Evolutionary conservation across 106 monocot species (phyloP).

Genomic region (Phalaenopsis equestris): DNA sequence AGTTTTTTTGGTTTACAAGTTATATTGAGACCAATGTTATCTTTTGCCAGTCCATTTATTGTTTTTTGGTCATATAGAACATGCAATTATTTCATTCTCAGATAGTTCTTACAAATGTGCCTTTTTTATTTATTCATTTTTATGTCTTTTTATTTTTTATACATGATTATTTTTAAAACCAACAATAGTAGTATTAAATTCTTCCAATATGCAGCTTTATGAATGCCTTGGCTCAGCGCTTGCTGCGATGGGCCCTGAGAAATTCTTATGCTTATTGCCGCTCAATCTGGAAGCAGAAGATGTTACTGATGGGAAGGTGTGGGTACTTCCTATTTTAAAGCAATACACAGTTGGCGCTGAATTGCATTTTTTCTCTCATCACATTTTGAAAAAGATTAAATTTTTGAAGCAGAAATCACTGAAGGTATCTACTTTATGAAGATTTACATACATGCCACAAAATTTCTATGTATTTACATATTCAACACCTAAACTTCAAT

Average conservation of each 20-base stretch:
- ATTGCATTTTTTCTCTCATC: constrained; percentile 49
- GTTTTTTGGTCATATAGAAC: neutral
- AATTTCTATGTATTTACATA: too few relatives aligned
- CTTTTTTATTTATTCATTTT: neutral
- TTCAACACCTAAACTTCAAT: too few relatives aligned
- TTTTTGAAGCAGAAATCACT: constrained; percentile 35
- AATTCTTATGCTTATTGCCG: constrained; percentile 57
- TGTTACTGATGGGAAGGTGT: constrained; percentile 46
- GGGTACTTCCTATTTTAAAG: constrained; percentile 84
- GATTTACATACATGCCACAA: too few relatives aligned
- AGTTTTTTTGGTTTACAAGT: too few relatives aligned
- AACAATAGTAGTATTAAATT: neutral
- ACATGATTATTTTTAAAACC: neutral
- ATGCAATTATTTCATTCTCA: neutral
- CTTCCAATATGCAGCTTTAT: constrained; percentile 62
- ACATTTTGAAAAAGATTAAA: constrained; percentile 36
- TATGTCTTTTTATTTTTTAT: neutral
- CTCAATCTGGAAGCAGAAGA: constrained; percentile 48
- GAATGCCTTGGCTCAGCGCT: constrained; percentile 87
- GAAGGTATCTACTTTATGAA: constrained; percentile 35
- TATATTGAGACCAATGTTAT: neutral
- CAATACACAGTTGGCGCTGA: constrained; percentile 73
- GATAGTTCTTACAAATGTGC: neutral
- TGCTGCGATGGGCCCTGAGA: constrained; percentile 73
- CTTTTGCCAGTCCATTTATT: neutral